phyloP scores from a whole-genome alignment of 768 basidiomycete genomes.

The Auricularia sp. region DNA sequence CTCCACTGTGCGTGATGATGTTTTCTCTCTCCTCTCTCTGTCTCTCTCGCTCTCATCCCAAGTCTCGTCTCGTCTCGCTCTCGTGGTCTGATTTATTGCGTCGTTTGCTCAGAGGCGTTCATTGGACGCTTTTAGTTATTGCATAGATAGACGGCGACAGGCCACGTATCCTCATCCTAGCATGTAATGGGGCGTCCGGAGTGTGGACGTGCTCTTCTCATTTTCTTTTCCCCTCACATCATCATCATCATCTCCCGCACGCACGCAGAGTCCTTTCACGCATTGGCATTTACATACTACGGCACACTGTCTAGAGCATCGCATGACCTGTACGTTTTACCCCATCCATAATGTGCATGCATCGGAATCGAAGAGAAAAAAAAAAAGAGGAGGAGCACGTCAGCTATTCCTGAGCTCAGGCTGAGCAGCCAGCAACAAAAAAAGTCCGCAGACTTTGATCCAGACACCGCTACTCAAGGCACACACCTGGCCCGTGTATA shows the following conservation, averaged over 20 bases:
- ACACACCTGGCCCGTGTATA: background rate
- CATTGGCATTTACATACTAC: background rate
- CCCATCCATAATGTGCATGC: constrained; percentile 2
- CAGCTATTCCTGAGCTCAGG: too few species aligned
- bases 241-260: constrained; percentile 1
- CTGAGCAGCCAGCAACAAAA: background rate
- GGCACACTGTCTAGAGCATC: background rate
- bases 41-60: constrained; percentile 6
- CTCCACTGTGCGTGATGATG: constrained; percentile 11
- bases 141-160: background rate
- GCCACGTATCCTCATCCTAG: background rate
- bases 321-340: background rate
- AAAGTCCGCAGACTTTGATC: background rate
- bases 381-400: background rate
- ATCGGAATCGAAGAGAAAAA: constrained; percentile 1
- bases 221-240: constrained; percentile 5
- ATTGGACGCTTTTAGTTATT: background rate
- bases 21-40: constrained; percentile 10
- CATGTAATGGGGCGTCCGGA: background rate
- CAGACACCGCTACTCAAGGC: background rate
- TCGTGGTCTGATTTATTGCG: constrained; percentile 3
- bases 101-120: background rate
- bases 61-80: background rate
- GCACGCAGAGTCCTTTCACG: background rate
- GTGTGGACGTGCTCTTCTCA: background rate